A percentile compares a stretch with the other conserved stretches of the same genome.
Conservation (phyloP, 208 protist species). For the Leishmania tropica region DNA sequence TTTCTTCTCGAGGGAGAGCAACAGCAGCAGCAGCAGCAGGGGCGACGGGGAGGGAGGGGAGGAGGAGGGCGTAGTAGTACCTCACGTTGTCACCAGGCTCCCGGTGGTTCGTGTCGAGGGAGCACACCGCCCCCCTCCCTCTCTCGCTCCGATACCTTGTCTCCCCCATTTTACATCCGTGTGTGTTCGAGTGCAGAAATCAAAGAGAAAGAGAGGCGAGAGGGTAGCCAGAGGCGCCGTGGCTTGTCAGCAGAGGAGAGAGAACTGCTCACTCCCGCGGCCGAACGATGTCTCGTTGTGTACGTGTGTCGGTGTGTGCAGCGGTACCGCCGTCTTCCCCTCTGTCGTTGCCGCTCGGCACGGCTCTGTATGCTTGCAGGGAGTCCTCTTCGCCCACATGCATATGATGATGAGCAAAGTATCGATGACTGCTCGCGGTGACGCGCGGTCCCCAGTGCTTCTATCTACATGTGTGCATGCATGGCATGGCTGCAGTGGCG, state of each 20-base stretch:
- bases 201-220: background rate
- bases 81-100: background rate
- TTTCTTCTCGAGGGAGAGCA: background rate
- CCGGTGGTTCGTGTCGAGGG: background rate
- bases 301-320: background rate
- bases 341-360: background rate
- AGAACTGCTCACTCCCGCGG: background rate
- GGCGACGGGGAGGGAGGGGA: too few relatives aligned
- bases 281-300: background rate
- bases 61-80: background rate
- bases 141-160: background rate
- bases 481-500: constrained; percentile 3
- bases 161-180: background rate
- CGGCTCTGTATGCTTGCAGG: background rate
- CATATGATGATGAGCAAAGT: background rate
- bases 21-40: background rate
- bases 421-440: background rate
- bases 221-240: background rate
- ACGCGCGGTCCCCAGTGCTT: background rate
- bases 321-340: background rate
- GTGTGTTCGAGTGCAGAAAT: background rate
- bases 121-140: background rate
- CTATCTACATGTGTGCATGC: background rate
- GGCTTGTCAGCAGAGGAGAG: background rate
- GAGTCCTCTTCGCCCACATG: background rate